These are phyloP conservation scores for Yarrowia yakushimensis DNA, from an alignment of 805 yeast species.

Conservation along the genomic window DNA sequence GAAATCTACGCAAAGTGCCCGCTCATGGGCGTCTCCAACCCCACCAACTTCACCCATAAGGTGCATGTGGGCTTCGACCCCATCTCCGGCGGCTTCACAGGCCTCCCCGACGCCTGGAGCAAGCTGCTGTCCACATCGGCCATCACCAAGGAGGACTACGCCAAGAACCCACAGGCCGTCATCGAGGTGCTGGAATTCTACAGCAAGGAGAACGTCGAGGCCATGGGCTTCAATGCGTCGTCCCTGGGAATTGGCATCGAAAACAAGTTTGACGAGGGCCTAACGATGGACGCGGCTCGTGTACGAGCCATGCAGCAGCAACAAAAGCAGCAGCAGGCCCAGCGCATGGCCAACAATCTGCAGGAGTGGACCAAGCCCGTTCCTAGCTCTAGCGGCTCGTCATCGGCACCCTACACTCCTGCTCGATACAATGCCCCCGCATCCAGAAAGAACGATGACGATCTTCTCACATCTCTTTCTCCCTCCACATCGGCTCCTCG, in stretches of 20 bases:
- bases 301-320: slow-evolving; percentile 18
- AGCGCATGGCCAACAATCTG: slow-evolving; percentile 12
- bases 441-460: neutral
- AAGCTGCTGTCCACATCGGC: slow-evolving; percentile 77
- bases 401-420: neutral
- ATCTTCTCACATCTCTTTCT: neutral
- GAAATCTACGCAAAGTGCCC: slow-evolving; percentile 54
- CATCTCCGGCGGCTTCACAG: slow-evolving; percentile 81
- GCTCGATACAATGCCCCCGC: neutral
- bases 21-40: slow-evolving; percentile 66
- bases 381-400: neutral
- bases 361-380: slow-evolving; percentile 25
- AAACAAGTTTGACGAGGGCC: slow-evolving; percentile 12
- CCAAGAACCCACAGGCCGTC: slow-evolving; percentile 90
- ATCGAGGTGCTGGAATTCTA: slow-evolving; percentile 86
- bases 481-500: neutral
- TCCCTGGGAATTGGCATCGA: slow-evolving; percentile 18
- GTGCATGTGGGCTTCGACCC: slow-evolving; percentile 93
- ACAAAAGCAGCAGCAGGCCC: slow-evolving; percentile 14
- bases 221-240: slow-evolving; percentile 17
- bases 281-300: slow-evolving; percentile 4
- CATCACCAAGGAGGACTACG: slow-evolving; percentile 81
- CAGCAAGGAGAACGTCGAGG: slow-evolving; percentile 35
- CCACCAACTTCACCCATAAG: slow-evolving; percentile 91
- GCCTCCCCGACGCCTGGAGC: slow-evolving; percentile 93